Conservation (phyloP, 257 asterid species). For the Anisodus acutangulus region DNA sequence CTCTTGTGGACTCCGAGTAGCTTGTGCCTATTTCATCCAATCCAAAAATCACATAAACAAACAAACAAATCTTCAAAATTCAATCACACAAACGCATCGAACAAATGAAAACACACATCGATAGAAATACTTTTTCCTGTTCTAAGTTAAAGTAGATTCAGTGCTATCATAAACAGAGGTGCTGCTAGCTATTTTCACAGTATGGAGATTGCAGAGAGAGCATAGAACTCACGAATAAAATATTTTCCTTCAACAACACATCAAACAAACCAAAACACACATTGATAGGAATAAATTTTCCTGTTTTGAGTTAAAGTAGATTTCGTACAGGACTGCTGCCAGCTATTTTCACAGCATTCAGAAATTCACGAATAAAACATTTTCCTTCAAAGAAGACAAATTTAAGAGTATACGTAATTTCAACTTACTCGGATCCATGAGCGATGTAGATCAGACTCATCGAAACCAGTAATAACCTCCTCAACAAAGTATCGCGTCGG, state of each 20-base stretch:
- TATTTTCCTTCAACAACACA: no score
- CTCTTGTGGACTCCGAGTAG: constrained; percentile 90
- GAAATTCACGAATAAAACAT: no score
- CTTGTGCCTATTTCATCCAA: constrained; percentile 73
- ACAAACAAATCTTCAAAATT: not conserved
- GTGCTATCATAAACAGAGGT: no score
- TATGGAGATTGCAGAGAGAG: no score
- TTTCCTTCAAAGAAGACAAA: not conserved
- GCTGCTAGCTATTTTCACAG: no score
- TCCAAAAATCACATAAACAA: not conserved
- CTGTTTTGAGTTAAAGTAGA: no score
- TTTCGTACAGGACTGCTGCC: no score
- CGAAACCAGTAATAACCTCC: constrained; percentile 91
- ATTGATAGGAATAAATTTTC: no score
- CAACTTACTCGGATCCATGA: constrained; percentile 84
- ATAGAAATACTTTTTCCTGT: not conserved
- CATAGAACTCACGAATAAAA: no score
- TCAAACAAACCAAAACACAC: no score
- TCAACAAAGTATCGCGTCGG: constrained; percentile 90
- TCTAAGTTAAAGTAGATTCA: no score
- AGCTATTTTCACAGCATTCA: no score
- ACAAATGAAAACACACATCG: not conserved
- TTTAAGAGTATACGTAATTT: not conserved
- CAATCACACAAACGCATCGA: constrained; percentile 9
- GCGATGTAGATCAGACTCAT: constrained; percentile 95